Percentiles rank a stretch among this genome's conserved stretches.
Conservation (phyloP, 164 flowering plant species). For the Magnolia kwangsiensis region DNA sequence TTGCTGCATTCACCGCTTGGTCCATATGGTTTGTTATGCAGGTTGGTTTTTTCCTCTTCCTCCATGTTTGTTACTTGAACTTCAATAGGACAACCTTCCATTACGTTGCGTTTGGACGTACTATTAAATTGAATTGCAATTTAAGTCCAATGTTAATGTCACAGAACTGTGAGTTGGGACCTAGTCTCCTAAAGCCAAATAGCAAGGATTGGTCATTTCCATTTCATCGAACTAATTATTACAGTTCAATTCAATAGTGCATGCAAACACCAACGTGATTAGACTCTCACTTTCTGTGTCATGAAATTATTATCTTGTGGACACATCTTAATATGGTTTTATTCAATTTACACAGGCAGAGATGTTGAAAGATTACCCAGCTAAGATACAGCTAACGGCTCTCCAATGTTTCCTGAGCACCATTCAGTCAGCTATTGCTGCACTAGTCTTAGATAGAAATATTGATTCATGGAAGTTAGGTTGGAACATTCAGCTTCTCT, state of each 20-base stretch:
- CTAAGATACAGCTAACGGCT: constrained; percentile 24
- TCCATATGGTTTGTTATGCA: constrained; percentile 23
- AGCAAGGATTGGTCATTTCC: not conserved
- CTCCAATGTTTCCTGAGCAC: constrained; percentile 25
- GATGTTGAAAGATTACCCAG: constrained; percentile 22
- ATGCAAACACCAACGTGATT: not conserved
- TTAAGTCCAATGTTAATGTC: no score
- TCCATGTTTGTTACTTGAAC: not conserved
- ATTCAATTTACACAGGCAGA: constrained; percentile 9
- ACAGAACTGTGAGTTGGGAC: no score
- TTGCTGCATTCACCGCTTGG: constrained; percentile 10
- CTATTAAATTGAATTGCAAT: no score
- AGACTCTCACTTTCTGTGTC: not conserved
- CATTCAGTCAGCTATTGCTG: constrained; percentile 22
- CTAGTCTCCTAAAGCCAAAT: no score
- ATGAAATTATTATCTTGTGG: not conserved
- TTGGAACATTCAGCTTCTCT: constrained; percentile 24
- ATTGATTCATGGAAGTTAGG: constrained; percentile 32
- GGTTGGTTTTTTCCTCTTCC: not conserved
- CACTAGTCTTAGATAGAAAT: constrained; percentile 24
- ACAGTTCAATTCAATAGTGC: not conserved
- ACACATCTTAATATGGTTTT: not conserved
- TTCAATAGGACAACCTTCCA: no score
- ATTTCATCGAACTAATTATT: not conserved
- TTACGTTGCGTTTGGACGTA: no score